Evolutionary conservation across 257 asterid species (phyloP), one percentile per base, ranked within the genome.

Genomic region (Nicotiana tabacum): DNA sequence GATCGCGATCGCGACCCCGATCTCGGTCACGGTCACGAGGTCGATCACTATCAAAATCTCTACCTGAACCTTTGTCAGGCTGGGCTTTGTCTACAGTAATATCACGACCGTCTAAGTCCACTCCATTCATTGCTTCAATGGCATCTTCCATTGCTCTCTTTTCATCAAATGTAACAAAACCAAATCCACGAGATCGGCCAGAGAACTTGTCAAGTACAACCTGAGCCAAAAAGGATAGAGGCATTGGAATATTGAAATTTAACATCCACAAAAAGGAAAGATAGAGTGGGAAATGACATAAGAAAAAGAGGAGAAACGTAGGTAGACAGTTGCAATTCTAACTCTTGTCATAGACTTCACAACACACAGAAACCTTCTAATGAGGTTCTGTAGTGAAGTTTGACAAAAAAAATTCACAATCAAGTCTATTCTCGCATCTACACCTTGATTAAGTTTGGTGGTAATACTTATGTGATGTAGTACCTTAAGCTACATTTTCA

Each of bases 121-220:
- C 87, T 55, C 97, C 99, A 81, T 95, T 92, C 98, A 95, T 95
- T 72, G 92, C 90, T n/a, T 94, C 91, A 82, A 94, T 95, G 69
- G 99, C 99, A 77, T 92, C 97, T 84, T 92, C 99, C 97, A 94
- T 87, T 29, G 93, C 96, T 77, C 81, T 88, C 92, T 92, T 93
- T 11, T 92, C 97, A 87, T 95, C 97, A 77, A 94, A 95, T n/a
- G 98, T 85, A 24, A 95, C 97, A 68, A 95, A 95, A 0, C 97
- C 99, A 86, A 95, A 95, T 82, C 99, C 98, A 84, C 96, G 97
- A 32, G 98, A 95, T 29, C 98, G 95, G 13, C 98, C 98, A 78
- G 97, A 87, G 69, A 85, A 77, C 88, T 89, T 95, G 89, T 95
- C 97, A 58, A 89, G 4, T 10, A 92, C 98, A 77, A 95, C 97